phyloP scores from a whole-genome alignment of 345 rosid genomes.

The Erysimum cheiranthoides region DNA sequence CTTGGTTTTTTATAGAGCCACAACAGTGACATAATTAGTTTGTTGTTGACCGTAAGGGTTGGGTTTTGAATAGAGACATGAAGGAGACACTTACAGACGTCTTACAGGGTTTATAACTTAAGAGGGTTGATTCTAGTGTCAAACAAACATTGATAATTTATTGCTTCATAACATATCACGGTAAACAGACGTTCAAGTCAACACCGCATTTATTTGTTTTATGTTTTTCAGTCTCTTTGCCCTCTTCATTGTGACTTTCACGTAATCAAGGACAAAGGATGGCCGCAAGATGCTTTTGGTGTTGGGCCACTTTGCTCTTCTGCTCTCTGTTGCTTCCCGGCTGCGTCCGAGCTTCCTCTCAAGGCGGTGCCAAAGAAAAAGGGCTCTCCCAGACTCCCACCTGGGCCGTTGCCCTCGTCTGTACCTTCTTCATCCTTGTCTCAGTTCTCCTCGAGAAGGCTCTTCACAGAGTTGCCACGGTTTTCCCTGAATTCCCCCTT shows the following conservation, averaged over 20 bases:
- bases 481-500: conserved; percentile 1
- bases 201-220: conserved; percentile 14
- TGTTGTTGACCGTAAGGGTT: background rate
- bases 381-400: conserved; percentile 78
- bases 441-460: conserved; percentile 70
- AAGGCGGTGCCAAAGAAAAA: conserved; percentile 40
- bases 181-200: conserved; percentile 19
- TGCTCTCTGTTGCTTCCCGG: conserved; percentile 20
- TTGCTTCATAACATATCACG: conserved; percentile 29
- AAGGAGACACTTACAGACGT: conserved; percentile 1
- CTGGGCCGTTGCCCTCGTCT: conserved; percentile 85
- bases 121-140: too few relatives aligned
- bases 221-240: conserved; percentile 15
- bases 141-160: conserved; percentile 1
- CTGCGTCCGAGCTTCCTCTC: conserved; percentile 24
- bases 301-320: conserved; percentile 23
- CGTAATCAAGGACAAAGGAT: conserved; percentile 16
- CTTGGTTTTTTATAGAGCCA: conserved; percentile 9
- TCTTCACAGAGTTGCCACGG: conserved; percentile 77
- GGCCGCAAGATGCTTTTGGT: conserved; percentile 27
- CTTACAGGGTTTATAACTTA: too few relatives aligned
- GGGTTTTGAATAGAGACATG: background rate
- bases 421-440: conserved; percentile 70
- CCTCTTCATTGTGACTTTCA: background rate
- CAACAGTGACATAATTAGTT: background rate